A percentile compares a stretch with the other conserved stretches of the same genome.
Evolutionary conservation across 495 filamentous ascomycete species (phyloP).

Genomic region (Evernia prunastri): DNA sequence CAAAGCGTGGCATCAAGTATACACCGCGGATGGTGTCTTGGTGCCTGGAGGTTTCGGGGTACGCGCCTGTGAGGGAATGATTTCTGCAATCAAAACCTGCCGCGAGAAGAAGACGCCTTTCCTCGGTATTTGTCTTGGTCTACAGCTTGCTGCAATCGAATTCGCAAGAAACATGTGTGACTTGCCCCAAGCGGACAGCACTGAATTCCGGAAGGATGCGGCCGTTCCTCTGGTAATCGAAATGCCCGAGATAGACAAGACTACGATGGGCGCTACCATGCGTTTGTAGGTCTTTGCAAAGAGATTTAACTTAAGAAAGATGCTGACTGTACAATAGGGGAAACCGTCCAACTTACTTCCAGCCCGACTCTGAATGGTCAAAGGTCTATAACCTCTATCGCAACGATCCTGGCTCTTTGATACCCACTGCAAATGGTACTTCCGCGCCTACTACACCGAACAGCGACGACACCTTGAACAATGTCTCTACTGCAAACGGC

Average conservation of each 20-base stretch:
- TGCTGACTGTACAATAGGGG: conserved; percentile 36
- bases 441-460: background rate
- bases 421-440: conserved; percentile 9
- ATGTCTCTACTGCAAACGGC: conserved; percentile 18
- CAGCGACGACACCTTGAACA: background rate
- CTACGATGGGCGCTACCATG: conserved; percentile 84
- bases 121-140: conserved; percentile 88
- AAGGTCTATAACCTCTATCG: conserved; percentile 72
- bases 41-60: conserved; percentile 73
- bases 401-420: conserved; percentile 24
- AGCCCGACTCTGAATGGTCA: conserved; percentile 71
- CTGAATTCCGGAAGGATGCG: conserved; percentile 55
- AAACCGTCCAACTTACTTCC: conserved; percentile 65
- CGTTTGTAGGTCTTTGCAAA: conserved; percentile 44
- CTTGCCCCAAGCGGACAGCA: conserved; percentile 53
- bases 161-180: conserved; percentile 68
- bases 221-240: conserved; percentile 65
- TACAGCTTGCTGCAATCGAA: conserved; percentile 93
- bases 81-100: conserved; percentile 73
- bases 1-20: conserved; percentile 80
- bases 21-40: conserved; percentile 57
- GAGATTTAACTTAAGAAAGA: background rate
- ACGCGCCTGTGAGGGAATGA: conserved; percentile 83
- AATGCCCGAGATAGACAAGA: conserved; percentile 83
- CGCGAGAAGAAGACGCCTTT: conserved; percentile 74